Conservation (phyloP, 257 asterid genomes). For the Salvia rosmarinus region DNA sequence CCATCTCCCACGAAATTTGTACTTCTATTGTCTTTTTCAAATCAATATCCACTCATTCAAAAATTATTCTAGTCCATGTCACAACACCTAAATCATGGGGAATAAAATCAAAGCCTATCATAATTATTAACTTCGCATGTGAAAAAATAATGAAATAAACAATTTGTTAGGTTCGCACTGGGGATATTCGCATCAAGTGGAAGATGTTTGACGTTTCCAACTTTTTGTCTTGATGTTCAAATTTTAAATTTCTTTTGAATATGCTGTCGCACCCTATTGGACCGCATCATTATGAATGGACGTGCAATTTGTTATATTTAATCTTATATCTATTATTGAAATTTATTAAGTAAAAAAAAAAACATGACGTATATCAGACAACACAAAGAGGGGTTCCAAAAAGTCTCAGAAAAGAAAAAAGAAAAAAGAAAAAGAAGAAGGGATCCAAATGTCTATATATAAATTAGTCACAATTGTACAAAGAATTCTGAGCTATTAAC, state of each 20-base stretch:
- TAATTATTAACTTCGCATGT: no score
- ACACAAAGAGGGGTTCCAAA: background rate
- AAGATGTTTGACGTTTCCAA: background rate
- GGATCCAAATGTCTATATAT: background rate
- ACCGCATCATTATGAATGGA: background rate
- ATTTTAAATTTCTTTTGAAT: background rate
- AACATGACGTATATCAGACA: background rate
- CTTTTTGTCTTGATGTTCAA: no score
- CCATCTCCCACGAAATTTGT: no score
- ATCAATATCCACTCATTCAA: background rate
- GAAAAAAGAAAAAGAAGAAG: no score
- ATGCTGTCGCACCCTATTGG: background rate
- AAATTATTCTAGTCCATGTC: background rate
- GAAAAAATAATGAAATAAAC: no score
- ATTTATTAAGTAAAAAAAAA: background rate
- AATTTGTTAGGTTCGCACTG: background rate
- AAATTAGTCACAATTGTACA: background rate
- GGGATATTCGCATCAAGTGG: background rate
- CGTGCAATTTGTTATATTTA: background rate
- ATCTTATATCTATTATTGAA: background rate
- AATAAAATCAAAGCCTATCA: no score
- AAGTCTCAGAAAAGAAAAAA: background rate
- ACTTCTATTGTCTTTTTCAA: no score
- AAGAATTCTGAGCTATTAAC: no score
- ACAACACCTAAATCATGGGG: background rate